A percentile compares a stretch with the other conserved stretches of the same genome.
Conservation (phyloP, 306 rosid species). For the Prunus kanzakura region DNA sequence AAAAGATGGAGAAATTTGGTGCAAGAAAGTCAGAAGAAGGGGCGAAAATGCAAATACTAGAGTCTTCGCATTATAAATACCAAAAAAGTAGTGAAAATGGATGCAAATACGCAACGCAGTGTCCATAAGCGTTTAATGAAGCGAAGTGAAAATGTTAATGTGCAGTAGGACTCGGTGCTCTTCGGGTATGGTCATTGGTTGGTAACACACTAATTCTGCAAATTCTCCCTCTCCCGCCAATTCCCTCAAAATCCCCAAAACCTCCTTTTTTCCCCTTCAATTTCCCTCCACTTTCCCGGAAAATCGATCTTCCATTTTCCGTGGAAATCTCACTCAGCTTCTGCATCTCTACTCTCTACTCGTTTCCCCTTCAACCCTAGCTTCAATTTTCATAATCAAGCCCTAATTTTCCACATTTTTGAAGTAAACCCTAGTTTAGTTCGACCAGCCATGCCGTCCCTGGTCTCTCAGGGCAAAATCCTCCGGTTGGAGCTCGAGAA, state of each 20-base stretch:
- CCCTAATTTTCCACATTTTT: conserved; percentile 7
- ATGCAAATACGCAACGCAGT: neutral
- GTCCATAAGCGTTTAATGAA: neutral
- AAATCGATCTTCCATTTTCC: neutral
- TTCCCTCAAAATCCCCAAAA: conserved; percentile 16
- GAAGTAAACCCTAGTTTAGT: conserved; percentile 11
- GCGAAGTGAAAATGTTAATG: neutral
- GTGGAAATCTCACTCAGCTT: neutral
- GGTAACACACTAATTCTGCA: neutral
- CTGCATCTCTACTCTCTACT: neutral
- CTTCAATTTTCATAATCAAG: neutral
- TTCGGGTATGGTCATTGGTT: neutral
- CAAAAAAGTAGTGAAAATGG: neutral
- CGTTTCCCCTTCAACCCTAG: neutral
- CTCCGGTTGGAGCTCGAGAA: conserved; percentile 83
- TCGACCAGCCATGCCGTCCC: conserved; percentile 70
- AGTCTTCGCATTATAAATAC: neutral
- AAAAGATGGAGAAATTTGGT: neutral
- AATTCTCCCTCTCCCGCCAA: conserved; percentile 36
- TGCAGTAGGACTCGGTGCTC: neutral
- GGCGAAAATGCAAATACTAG: neutral
- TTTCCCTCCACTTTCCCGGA: conserved; percentile 18
- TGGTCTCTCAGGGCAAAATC: conserved; percentile 78
- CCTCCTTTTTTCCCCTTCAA: neutral
- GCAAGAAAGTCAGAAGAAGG: neutral